Evolutionary conservation across 164 flowering plant species (phyloP).

Genomic region (Nymphaea colorata): DNA sequence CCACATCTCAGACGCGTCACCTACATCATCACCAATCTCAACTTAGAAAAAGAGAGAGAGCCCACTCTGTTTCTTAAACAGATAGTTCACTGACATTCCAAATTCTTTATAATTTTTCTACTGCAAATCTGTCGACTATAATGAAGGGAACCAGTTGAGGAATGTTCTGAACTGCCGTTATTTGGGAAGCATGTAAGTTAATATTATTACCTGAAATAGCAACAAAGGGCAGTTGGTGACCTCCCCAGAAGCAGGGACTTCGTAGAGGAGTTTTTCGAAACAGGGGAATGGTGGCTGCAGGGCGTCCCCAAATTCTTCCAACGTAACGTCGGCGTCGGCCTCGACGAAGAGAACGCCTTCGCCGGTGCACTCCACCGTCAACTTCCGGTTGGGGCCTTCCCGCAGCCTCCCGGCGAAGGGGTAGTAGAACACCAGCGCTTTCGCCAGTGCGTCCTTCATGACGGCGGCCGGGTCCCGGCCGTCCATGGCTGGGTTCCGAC

Average conservation of each 20-base stretch:
- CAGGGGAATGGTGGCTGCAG: slow-evolving; percentile 40
- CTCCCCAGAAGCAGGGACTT: slow-evolving; percentile 27
- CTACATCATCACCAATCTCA: slow-evolving; percentile 10
- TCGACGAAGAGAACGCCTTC: slow-evolving; percentile 19
- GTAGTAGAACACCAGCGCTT: slow-evolving; percentile 24
- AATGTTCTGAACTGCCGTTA: too few relatives aligned
- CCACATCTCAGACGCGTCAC: slow-evolving; percentile 41
- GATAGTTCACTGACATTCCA: too few relatives aligned
- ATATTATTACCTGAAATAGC: slow-evolving; percentile 12
- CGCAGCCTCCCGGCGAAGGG: slow-evolving; percentile 24
- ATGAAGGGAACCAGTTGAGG: too few relatives aligned
- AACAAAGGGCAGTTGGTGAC: slow-evolving; percentile 16
- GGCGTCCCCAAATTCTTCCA: slow-evolving; percentile 20
- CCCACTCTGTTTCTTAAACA: too few relatives aligned
- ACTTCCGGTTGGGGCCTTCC: slow-evolving; percentile 13
- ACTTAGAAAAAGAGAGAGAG: too few relatives aligned
- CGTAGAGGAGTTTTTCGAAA: slow-evolving; percentile 24
- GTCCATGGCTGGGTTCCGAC: not conserved
- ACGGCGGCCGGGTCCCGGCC: slow-evolving; percentile 16
- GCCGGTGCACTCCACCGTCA: slow-evolving; percentile 18
- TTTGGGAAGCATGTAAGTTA: too few relatives aligned
- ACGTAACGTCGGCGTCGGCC: slow-evolving; percentile 15
- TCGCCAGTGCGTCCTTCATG: slow-evolving; percentile 13
- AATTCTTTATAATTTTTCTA: too few relatives aligned
- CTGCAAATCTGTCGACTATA: too few relatives aligned